phyloP scores from a whole-genome alignment of 2,329 filamentous ascomycete genomes.

The Cladophialophora psammophila region DNA sequence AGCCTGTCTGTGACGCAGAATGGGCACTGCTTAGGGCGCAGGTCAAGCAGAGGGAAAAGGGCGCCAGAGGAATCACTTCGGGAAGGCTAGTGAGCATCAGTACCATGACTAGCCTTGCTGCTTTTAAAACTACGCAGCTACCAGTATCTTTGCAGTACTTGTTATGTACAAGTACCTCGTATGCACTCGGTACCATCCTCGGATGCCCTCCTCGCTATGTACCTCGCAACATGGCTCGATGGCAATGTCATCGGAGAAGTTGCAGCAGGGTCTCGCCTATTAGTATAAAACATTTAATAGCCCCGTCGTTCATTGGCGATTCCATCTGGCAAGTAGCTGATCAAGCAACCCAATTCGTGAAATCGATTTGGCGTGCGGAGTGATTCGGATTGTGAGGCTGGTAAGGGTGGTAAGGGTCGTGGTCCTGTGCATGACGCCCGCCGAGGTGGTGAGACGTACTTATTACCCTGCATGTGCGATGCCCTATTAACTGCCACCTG shows the following conservation, averaged over 20 bases:
- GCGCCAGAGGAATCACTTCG: too few relatives aligned
- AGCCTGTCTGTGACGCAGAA: background rate
- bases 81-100: too few relatives aligned
- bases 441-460: slow-evolving; percentile 13
- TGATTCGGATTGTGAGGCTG: background rate
- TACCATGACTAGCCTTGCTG: background rate
- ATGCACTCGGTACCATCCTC: too few relatives aligned
- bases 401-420: background rate
- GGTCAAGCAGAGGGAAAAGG: background rate
- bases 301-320: background rate
- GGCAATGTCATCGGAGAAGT: slow-evolving; percentile 31
- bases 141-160: too few relatives aligned
- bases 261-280: background rate
- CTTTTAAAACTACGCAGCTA: background rate
- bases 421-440: background rate
- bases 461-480: background rate
- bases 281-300: background rate
- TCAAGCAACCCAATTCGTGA: background rate
- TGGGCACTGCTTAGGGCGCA: background rate
- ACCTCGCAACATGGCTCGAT: slow-evolving; percentile 26
- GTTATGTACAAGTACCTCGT: too few relatives aligned
- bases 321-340: background rate
- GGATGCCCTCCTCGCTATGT: too few relatives aligned
- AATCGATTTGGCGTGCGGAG: slow-evolving; percentile 10
- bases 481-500: slow-evolving; percentile 13